Base-by-base conservation (phyloP, 345 rosid species). In the Lepidium didymum region DNA sequence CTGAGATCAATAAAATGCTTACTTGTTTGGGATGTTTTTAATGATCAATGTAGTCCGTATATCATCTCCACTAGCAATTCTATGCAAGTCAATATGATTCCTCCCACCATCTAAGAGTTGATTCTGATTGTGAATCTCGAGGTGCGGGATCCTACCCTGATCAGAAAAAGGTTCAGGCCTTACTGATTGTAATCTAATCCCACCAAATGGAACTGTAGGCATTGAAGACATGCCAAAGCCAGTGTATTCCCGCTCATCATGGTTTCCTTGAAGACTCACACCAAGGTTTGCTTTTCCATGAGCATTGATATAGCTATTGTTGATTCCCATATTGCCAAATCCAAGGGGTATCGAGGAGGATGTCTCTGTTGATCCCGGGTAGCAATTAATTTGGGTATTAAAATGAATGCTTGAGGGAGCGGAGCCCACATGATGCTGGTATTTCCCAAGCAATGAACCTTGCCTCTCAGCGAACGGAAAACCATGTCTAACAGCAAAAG, bases 21-120 rank as follows among this genome's bases (percentile, higher is more conserved):
- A 94, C 99, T 91, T 94, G 76, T 94, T 91, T 44, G 99, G 97
- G 71, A 94, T 91, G 77, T 94, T 91, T 72, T 91, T 94, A 16
- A 94, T 91, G 92, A 94, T 87, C 69, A 93, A 78, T 29, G 97
- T 93, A 36, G 97, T 93, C 72, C 98, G 81, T 23, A 72, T 75
- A 81, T 93, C 92, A 75, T 83, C 92, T 21, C 92, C 88, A 31
- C 37, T 78, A 59, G 80, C 80, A 14, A 92, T 89, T 77, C 77
- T 89, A 29, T 87, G 95, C 81, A 89, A 78, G 73, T 92, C 94
- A 42, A 92, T 90, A 76, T 86, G 95, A 83, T 84, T 87, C 58
- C 76, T 81, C 67, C 80, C 86, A 85, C 81, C 87, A 83, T 70
- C 80, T 54, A 82, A 86, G 37, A 78, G 76, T 50, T 82, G 92